Percentiles rank a stretch among this genome's conserved stretches.
Conservation (phyloP, 768 basidiomycete genomes). For the Termitomyces bulborhizus region DNA sequence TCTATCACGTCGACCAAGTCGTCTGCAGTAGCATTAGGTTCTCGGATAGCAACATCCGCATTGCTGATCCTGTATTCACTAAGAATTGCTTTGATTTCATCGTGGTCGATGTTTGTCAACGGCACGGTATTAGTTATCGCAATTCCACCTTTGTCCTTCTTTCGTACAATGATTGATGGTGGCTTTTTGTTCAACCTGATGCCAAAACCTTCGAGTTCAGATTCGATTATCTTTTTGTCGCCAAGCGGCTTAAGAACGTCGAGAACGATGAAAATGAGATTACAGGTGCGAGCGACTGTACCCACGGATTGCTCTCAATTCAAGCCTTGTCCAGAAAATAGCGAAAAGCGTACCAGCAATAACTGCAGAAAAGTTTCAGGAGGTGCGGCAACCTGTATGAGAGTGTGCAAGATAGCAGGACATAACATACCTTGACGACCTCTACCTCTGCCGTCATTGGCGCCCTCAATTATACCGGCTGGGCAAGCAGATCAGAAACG, state of each 20-base stretch:
- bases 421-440: slow-evolving; percentile 77
- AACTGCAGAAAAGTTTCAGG: slow-evolving; percentile 30
- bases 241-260: slow-evolving; percentile 98
- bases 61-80: slow-evolving; percentile 91
- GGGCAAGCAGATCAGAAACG: slow-evolving; percentile 6
- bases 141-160: slow-evolving; percentile 88
- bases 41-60: slow-evolving; percentile 87
- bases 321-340: slow-evolving; percentile 6
- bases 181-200: slow-evolving; percentile 95
- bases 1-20: slow-evolving; percentile 97
- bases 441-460: slow-evolving; percentile 92
- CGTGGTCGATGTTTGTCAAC: slow-evolving; percentile 90
- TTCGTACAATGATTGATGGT: slow-evolving; percentile 77
- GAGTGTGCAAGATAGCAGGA: slow-evolving; percentile 2
- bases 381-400: background rate
- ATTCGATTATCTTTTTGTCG: slow-evolving; percentile 88
- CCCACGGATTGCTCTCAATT: slow-evolving; percentile 8
- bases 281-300: slow-evolving; percentile 95
- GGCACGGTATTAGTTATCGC: slow-evolving; percentile 97
- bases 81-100: slow-evolving; percentile 92
- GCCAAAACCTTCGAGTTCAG: slow-evolving; percentile 96
- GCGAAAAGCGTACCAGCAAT: slow-evolving; percentile 59
- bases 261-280: slow-evolving; percentile 96
- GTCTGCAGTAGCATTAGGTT: slow-evolving; percentile 88
- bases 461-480: slow-evolving; percentile 98